These are phyloP conservation scores for Xylaria sp. DNA, from an alignment of 2,329 filamentous ascomycete species.

Conservation along the genomic window DNA sequence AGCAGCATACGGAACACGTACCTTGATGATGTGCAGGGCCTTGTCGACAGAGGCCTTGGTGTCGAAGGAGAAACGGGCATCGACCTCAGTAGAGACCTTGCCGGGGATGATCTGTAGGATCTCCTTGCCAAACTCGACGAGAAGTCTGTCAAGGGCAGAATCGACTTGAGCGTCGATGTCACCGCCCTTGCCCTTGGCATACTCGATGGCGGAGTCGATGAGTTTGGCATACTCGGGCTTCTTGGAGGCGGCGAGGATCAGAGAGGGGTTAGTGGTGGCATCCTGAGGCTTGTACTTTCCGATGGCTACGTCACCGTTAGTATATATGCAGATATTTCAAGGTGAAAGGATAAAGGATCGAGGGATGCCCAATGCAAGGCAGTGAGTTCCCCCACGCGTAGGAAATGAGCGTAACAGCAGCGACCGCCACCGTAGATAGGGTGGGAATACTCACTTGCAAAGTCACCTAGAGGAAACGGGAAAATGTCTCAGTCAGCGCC, in stretches of 20 bases:
- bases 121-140: slow-evolving; percentile 98
- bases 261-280: slow-evolving; percentile 99
- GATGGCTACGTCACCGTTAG: slow-evolving; percentile 72
- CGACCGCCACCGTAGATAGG: too few species aligned
- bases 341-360: neutral
- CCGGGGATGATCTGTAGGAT: slow-evolving; percentile 97
- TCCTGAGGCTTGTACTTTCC: slow-evolving; percentile 99
- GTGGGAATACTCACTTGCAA: slow-evolving; percentile 72
- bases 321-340: neutral
- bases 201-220: slow-evolving; percentile 85
- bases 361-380: neutral
- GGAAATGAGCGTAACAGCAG: neutral
- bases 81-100: slow-evolving; percentile 99
- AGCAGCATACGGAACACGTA: slow-evolving; percentile 58
- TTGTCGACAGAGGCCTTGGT: slow-evolving; percentile 92
- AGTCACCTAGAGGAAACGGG: slow-evolving; percentile 68
- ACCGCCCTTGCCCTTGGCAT: slow-evolving; percentile 81
- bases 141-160: slow-evolving; percentile 87
- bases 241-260: slow-evolving; percentile 98
- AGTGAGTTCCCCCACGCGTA: neutral
- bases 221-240: slow-evolving; percentile 95
- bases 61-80: slow-evolving; percentile 95
- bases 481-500: slow-evolving; percentile 49
- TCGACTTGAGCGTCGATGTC: slow-evolving; percentile 86
- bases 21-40: slow-evolving; percentile 96